Evolutionary conservation across 2,329 filamentous ascomycete genomes (phyloP).

Genomic region (Fonsecaea multimorphosa): DNA sequence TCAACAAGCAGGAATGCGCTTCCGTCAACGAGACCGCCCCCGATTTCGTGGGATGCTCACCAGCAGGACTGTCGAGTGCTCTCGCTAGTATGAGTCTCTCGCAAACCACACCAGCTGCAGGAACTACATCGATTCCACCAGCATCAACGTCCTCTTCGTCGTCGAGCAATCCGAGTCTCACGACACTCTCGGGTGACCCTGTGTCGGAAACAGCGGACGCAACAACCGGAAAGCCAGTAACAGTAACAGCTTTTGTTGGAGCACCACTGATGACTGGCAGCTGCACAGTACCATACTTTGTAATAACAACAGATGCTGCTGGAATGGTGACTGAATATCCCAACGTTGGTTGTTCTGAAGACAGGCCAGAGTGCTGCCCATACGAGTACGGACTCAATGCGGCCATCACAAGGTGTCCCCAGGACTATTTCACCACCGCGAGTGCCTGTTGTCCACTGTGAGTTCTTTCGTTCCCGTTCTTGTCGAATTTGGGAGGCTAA

Average conservation of each 20-base stretch:
- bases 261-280: constrained; percentile 39
- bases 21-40: constrained; percentile 40
- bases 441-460: constrained; percentile 40
- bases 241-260: constrained; percentile 34
- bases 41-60: constrained; percentile 41
- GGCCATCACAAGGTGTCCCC: constrained; percentile 37
- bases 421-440: constrained; percentile 39
- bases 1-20: constrained; percentile 40
- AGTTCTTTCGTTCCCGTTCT: constrained; percentile 10
- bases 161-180: constrained; percentile 19
- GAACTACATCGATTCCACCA: constrained; percentile 15
- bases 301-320: constrained; percentile 28
- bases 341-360: constrained; percentile 37
- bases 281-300: constrained; percentile 40
- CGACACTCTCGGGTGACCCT: constrained; percentile 34
- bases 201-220: constrained; percentile 20
- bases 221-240: constrained; percentile 23
- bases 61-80: constrained; percentile 32
- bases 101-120: constrained; percentile 13
- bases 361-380: constrained; percentile 37
- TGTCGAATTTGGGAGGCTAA: constrained; percentile 20
- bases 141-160: constrained; percentile 24
- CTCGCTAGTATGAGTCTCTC: constrained; percentile 30
- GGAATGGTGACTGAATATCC: constrained; percentile 35
- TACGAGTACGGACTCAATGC: constrained; percentile 32